Percentiles rank a stretch among this genome's conserved stretches.
These are phyloP conservation scores for Boletus fagicola DNA, from an alignment of 768 basidiomycete genomes.

Conservation along the genomic window DNA sequence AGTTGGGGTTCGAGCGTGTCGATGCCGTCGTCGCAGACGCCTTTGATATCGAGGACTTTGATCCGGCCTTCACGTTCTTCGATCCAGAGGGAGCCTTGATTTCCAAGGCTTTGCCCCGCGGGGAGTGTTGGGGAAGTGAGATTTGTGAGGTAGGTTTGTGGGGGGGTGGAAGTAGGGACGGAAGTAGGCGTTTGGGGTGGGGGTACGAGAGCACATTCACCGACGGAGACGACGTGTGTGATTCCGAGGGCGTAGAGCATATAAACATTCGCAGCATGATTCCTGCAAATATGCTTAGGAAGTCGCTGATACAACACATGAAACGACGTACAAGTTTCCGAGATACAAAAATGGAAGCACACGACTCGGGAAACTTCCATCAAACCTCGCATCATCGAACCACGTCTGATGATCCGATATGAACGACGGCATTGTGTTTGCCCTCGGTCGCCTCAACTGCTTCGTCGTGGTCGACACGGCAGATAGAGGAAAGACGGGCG, in stretches of 20 bases:
- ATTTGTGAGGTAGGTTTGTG: neutral
- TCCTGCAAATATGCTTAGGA: constrained; percentile 44
- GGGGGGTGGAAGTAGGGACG: neutral
- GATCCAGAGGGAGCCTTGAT: constrained; percentile 77
- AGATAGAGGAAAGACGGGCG: constrained; percentile 6
- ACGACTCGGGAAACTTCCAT: constrained; percentile 93
- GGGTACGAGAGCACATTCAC: constrained; percentile 88
- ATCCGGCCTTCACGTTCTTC: constrained; percentile 88
- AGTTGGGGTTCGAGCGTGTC: constrained; percentile 90
- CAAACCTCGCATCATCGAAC: constrained; percentile 92
- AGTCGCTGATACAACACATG: neutral
- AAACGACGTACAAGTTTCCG: constrained; percentile 79
- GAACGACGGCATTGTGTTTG: constrained; percentile 65
- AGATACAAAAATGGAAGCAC: constrained; percentile 91
- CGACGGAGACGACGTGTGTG: constrained; percentile 95
- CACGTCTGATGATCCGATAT: constrained; percentile 80
- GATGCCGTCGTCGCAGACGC: constrained; percentile 94
- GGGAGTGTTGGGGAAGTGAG: constrained; percentile 30
- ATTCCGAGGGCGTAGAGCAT: constrained; percentile 97
- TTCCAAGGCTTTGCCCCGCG: constrained; percentile 45
- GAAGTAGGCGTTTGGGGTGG: constrained; percentile 48
- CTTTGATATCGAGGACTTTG: constrained; percentile 88
- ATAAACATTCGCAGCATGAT: constrained; percentile 90
- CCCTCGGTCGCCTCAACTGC: constrained; percentile 53
- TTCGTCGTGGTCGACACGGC: constrained; percentile 20